phyloP scores from a whole-genome alignment of 345 rosid species.

The Carallia pectinifolia region DNA sequence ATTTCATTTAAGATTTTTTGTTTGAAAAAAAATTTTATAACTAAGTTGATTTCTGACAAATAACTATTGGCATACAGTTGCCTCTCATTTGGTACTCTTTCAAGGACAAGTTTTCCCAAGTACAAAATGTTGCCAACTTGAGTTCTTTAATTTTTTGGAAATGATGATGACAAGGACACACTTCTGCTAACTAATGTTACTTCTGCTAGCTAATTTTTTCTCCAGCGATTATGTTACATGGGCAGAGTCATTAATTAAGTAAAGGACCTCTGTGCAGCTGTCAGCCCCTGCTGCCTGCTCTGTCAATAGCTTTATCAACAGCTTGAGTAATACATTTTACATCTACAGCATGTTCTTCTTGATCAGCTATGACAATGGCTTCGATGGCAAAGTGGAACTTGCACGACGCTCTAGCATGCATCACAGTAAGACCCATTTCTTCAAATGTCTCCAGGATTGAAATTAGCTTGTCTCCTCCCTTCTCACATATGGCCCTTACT shows the following conservation, averaged over 20 bases:
- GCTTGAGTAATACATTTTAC: slow-evolving; percentile 40
- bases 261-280: too few species aligned
- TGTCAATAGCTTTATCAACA: slow-evolving; percentile 46
- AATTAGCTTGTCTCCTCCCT: slow-evolving; percentile 47
- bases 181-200: background rate
- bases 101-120: too few species aligned
- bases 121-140: too few species aligned
- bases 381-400: slow-evolving; percentile 54
- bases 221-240: too few species aligned
- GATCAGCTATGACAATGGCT: slow-evolving; percentile 56
- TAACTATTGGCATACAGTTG: too few species aligned
- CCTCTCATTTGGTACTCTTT: too few species aligned
- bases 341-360: slow-evolving; percentile 31
- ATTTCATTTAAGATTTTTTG: too few species aligned
- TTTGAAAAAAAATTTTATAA: too few species aligned
- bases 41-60: too few species aligned
- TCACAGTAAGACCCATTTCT: slow-evolving; percentile 54
- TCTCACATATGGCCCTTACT: slow-evolving; percentile 46
- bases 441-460: slow-evolving; percentile 67
- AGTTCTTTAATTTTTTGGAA: too few species aligned
- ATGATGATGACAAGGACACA: background rate
- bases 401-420: slow-evolving; percentile 59
- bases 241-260: too few species aligned
- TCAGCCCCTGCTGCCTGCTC: slow-evolving; percentile 9
- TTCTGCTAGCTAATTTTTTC: too few species aligned